Evolutionary conservation across 1,284 basidiomycete species (phyloP).

Genomic region (Vanrija pseudolonga): DNA sequence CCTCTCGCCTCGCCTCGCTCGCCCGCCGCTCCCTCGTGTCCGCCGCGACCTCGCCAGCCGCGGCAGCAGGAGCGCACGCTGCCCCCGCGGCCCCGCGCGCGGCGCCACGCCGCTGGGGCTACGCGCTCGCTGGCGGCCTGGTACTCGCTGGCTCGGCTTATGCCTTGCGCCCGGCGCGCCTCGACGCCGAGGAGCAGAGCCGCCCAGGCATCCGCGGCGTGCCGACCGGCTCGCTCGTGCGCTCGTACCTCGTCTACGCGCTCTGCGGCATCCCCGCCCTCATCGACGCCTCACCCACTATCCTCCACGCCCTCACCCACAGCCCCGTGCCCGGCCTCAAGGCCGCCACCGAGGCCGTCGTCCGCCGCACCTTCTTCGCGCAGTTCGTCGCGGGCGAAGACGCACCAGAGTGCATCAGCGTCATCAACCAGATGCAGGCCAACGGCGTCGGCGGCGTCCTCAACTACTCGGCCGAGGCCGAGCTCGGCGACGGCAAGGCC

Average conservation of each 20-base stretch:
- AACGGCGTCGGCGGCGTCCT: conserved; percentile 75
- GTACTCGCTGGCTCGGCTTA: background rate
- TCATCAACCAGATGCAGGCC: conserved; percentile 61
- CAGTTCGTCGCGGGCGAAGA: conserved; percentile 84
- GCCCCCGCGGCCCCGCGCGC: background rate
- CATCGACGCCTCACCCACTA: conserved; percentile 69
- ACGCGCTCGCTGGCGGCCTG: background rate
- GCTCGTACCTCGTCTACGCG: conserved; percentile 75
- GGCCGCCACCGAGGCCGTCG: conserved; percentile 64
- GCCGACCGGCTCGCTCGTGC: conserved; percentile 51
- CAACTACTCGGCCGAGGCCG: conserved; percentile 80
- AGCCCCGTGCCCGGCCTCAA: conserved; percentile 61
- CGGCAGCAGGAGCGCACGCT: background rate
- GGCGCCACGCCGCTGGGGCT: background rate
- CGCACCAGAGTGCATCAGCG: conserved; percentile 62
- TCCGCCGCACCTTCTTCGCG: conserved; percentile 79
- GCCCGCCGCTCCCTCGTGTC: too few relatives aligned
- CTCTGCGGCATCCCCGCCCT: conserved; percentile 71
- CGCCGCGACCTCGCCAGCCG: background rate
- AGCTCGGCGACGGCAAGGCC: conserved; percentile 51
- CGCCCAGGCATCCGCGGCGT: conserved; percentile 9
- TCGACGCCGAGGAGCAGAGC: conserved; percentile 4
- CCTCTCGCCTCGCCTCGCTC: too few relatives aligned
- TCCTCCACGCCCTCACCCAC: conserved; percentile 62
- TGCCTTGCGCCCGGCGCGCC: background rate